Evolutionary conservation across 2,329 filamentous ascomycete genomes (phyloP).

Genomic region (Fusarium brachygibbosum): DNA sequence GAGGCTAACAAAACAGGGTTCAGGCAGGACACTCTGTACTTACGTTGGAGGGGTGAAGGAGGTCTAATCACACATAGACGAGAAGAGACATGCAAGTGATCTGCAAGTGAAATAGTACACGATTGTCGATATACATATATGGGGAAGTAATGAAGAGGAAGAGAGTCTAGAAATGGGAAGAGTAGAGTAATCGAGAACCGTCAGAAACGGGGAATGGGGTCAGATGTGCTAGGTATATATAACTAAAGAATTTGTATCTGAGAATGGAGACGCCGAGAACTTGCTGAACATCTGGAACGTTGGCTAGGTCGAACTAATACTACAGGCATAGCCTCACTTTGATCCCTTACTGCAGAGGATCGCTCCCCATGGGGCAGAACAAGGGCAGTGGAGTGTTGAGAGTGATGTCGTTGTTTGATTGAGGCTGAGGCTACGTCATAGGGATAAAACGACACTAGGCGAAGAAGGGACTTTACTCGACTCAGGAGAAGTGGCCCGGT

Average conservation of each 20-base stretch:
- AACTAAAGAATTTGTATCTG: not conserved
- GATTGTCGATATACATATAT: not conserved
- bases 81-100: not conserved
- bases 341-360: not conserved
- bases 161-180: not conserved
- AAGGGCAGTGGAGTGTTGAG: slow-evolving; percentile 24
- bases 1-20: not conserved
- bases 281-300: slow-evolving; percentile 3
- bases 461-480: not conserved
- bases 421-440: slow-evolving; percentile 13
- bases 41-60: not conserved
- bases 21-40: not conserved
- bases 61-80: not conserved
- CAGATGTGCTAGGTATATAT: not conserved
- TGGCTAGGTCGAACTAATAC: not conserved
- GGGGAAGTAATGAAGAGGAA: not conserved
- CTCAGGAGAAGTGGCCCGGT: not conserved
- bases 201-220: slow-evolving; percentile 5
- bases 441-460: not conserved
- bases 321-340: slow-evolving; percentile 12
- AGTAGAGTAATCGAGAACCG: slow-evolving; percentile 4
- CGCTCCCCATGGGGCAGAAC: slow-evolving; percentile 33
- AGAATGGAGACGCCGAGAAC: slow-evolving; percentile 4
- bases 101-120: not conserved
- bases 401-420: not conserved